phyloP scores from a whole-genome alignment of 164 flowering plant species.

The Warburgia ugandensis region DNA sequence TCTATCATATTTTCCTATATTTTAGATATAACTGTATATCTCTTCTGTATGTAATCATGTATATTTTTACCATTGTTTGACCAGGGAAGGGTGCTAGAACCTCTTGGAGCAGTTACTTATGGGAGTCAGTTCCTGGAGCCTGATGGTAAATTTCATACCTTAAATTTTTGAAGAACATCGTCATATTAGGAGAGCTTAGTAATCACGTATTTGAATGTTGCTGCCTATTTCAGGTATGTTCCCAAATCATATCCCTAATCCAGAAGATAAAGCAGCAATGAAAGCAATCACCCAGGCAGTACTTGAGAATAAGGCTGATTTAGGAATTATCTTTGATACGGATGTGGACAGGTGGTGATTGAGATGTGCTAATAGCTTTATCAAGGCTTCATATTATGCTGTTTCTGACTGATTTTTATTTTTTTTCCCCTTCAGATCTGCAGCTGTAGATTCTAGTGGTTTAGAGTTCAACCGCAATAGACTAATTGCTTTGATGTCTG shows the following conservation, averaged over 20 bases:
- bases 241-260: slow-evolving; percentile 97
- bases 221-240: slow-evolving; percentile 51
- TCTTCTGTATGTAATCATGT: background rate
- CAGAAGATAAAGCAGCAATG: slow-evolving; percentile 96
- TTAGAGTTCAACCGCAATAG: slow-evolving; percentile 87
- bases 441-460: slow-evolving; percentile 95
- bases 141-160: slow-evolving; percentile 51
- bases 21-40: background rate
- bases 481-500: slow-evolving; percentile 88
- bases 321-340: slow-evolving; percentile 96
- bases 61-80: slow-evolving; percentile 8
- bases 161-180: background rate
- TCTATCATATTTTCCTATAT: background rate
- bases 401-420: slow-evolving; percentile 4
- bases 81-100: slow-evolving; percentile 91
- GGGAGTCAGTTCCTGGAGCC: slow-evolving; percentile 98
- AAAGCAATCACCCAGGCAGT: slow-evolving; percentile 89
- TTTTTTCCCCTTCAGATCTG: slow-evolving; percentile 57
- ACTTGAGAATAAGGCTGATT: slow-evolving; percentile 78
- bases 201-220: background rate
- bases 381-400: background rate
- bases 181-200: background rate
- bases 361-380: slow-evolving; percentile 1
- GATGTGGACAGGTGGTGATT: slow-evolving; percentile 85
- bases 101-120: slow-evolving; percentile 79